A percentile compares a stretch with the other conserved stretches of the same genome.
Conservation (phyloP, 805 yeast genomes). For the Candida golubevii region DNA sequence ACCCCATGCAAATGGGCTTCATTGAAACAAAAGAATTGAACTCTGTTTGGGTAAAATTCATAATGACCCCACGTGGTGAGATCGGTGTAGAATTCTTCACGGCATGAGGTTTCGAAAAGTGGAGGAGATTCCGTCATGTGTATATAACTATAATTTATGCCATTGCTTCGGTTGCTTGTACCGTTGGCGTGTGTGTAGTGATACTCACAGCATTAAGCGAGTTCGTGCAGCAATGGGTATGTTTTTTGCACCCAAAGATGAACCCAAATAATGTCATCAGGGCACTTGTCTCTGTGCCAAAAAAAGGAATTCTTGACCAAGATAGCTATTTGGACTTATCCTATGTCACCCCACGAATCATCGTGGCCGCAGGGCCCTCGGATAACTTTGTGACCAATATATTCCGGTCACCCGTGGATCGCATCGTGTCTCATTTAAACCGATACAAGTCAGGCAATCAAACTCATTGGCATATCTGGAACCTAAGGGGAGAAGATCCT, state of each 20-base stretch:
- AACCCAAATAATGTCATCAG: conserved; percentile 13
- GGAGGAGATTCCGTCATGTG: too few species aligned
- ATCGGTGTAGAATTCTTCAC: too few species aligned
- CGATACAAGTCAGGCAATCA: conserved; percentile 44
- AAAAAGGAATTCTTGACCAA: conserved; percentile 16
- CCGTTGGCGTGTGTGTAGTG: too few species aligned
- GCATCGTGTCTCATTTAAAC: conserved; percentile 44
- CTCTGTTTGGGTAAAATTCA: too few species aligned
- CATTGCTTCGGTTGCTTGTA: too few species aligned
- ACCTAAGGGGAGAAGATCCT: conserved; percentile 57
- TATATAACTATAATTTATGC: too few species aligned
- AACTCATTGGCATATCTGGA: conserved; percentile 67
- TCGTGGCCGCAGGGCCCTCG: conserved; percentile 78
- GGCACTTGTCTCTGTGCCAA: conserved; percentile 22
- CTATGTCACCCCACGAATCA: conserved; percentile 57
- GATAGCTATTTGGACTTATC: conserved; percentile 53
- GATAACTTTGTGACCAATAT: conserved; percentile 36
- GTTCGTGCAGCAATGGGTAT: too few species aligned
- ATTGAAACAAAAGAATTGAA: too few species aligned
- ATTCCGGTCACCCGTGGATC: conserved; percentile 43
- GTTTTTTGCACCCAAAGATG: conserved; percentile 16
- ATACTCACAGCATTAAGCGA: too few species aligned
- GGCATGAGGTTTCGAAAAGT: too few species aligned
- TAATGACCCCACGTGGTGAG: too few species aligned
- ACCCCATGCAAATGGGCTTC: too few species aligned